Percentiles rank a stretch among this genome's conserved stretches.
Evolutionary conservation across 2,329 filamentous ascomycete species (phyloP).

Genomic region (Aureobasidium melanogenum): DNA sequence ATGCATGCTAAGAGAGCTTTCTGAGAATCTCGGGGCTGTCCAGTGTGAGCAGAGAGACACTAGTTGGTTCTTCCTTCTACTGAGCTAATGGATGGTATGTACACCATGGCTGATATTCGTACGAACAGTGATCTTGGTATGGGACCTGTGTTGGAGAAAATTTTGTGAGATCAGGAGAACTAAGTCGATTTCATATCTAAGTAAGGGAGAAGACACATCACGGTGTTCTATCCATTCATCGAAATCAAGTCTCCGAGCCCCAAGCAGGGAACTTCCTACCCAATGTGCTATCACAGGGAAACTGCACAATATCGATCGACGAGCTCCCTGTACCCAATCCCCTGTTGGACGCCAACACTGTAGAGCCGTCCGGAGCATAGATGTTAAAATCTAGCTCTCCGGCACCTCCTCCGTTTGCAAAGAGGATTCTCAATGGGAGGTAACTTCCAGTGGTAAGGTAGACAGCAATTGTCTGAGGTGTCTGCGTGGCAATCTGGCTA

Average conservation of each 20-base stretch:
- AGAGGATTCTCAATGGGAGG: constrained; percentile 7
- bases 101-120: too few relatives aligned
- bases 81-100: too few relatives aligned
- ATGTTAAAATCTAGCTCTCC: constrained; percentile 14
- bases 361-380: constrained; percentile 7
- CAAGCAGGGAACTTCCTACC: constrained; percentile 14
- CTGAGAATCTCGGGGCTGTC: too few relatives aligned
- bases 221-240: not conserved
- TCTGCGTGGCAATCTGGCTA: not conserved
- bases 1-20: too few relatives aligned
- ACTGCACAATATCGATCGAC: constrained; percentile 11
- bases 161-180: too few relatives aligned
- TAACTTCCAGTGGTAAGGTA: constrained; percentile 11
- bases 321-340: constrained; percentile 3
- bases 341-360: not conserved
- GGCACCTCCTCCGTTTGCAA: constrained; percentile 13
- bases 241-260: constrained; percentile 9
- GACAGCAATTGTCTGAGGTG: constrained; percentile 10
- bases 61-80: too few relatives aligned
- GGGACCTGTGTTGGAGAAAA: too few relatives aligned
- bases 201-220: not conserved
- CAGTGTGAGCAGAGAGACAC: too few relatives aligned
- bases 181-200: too few relatives aligned
- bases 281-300: constrained; percentile 8
- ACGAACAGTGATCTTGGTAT: too few relatives aligned